A percentile compares a stretch with the other conserved stretches of the same genome.
phyloP scores from a whole-genome alignment of 495 filamentous ascomycete genomes.

The Saxophila tyrrhenica region DNA sequence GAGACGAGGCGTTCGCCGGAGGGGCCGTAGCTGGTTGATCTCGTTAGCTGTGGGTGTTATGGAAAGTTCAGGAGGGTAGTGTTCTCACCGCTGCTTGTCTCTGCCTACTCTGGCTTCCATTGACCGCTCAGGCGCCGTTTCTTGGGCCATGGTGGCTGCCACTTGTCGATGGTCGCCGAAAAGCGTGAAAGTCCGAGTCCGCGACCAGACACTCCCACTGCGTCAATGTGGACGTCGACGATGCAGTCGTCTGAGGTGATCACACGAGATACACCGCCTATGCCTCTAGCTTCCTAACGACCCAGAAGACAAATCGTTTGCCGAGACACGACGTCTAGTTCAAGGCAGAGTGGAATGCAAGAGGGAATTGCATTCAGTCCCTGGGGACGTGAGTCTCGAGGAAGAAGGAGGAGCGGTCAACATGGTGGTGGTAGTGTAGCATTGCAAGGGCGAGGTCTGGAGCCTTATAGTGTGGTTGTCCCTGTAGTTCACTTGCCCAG shows the following conservation, averaged over 20 bases:
- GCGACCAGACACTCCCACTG: too few species aligned
- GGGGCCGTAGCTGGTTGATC: slow-evolving; percentile 61
- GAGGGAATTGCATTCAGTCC: slow-evolving; percentile 29
- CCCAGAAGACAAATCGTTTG: slow-evolving; percentile 1
- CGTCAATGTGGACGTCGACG: too few species aligned
- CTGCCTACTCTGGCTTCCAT: slow-evolving; percentile 39
- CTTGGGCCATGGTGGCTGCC: background rate
- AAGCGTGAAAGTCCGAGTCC: background rate
- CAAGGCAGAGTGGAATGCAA: background rate
- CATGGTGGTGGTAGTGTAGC: slow-evolving; percentile 3
- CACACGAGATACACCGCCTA: slow-evolving; percentile 4
- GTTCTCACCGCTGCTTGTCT: slow-evolving; percentile 39
- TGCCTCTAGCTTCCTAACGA: background rate
- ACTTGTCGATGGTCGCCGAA: background rate
- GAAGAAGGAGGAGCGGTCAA: slow-evolving; percentile 4
- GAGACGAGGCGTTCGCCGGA: slow-evolving; percentile 92
- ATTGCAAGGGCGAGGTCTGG: background rate
- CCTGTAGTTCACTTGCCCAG: too few species aligned
- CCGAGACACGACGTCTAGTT: background rate
- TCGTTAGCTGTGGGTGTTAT: too few species aligned
- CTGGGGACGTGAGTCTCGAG: slow-evolving; percentile 31
- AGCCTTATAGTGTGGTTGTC: background rate
- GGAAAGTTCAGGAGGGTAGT: background rate
- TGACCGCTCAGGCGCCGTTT: slow-evolving; percentile 17
- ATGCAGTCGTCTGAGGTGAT: slow-evolving; percentile 1